Evolutionary conservation across 345 rosid species (phyloP).

Genomic region (Hevea brasiliensis): DNA sequence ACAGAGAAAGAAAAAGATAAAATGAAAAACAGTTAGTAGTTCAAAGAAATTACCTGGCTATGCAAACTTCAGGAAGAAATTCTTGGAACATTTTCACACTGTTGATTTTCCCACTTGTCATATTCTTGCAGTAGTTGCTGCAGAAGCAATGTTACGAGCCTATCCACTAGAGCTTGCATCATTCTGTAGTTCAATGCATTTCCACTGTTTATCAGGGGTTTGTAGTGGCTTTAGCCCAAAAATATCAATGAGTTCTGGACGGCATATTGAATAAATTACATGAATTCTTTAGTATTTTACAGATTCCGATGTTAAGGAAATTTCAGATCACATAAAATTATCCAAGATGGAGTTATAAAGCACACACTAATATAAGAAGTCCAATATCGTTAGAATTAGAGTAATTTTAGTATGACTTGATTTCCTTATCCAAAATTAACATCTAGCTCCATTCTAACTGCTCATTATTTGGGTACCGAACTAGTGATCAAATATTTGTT

Average conservation of each 20-base stretch:
- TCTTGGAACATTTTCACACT: constrained; percentile 20
- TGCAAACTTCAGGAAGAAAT: background rate
- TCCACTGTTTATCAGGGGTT: constrained; percentile 1
- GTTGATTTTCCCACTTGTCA: constrained; percentile 52
- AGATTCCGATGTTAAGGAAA: too few species aligned
- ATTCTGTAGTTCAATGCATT: constrained; percentile 47
- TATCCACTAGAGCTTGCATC: constrained; percentile 77
- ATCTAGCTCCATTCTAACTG: too few species aligned
- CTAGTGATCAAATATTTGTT: too few species aligned
- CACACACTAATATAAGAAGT: too few species aligned
- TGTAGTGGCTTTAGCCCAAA: background rate
- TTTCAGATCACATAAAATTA: too few species aligned
- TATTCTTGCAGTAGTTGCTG: constrained; percentile 64
- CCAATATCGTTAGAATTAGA: too few species aligned
- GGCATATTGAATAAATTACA: too few species aligned
- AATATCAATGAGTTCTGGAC: background rate
- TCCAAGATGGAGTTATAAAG: too few species aligned
- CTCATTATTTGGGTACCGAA: too few species aligned
- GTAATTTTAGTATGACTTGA: too few species aligned
- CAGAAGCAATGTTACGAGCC: constrained; percentile 63
- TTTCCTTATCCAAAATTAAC: too few species aligned
- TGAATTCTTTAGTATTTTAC: too few species aligned
- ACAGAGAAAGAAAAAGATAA: background rate
- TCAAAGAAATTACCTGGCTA: background rate
- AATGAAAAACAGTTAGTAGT: background rate